Evolutionary conservation across 2,329 filamentous ascomycete genomes (phyloP).

Genomic region (Fusarium lyarnte): DNA sequence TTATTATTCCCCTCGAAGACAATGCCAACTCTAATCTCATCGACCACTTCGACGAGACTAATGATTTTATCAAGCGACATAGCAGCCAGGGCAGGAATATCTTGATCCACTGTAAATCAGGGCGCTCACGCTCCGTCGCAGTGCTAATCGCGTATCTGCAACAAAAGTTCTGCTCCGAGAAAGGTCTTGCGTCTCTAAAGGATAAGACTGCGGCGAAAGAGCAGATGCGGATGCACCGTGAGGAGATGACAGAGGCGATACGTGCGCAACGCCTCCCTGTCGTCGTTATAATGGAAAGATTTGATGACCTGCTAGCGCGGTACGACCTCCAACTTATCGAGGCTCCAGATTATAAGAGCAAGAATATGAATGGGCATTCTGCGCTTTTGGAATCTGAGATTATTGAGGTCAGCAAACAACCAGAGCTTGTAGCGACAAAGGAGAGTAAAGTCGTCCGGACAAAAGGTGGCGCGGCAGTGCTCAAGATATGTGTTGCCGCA

Average conservation of each 20-base stretch:
- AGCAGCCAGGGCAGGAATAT: background rate
- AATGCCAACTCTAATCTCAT: background rate
- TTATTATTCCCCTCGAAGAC: background rate
- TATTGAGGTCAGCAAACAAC: accelerated
- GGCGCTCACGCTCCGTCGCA: background rate
- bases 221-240: background rate
- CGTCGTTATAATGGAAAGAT: background rate
- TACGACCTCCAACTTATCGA: background rate
- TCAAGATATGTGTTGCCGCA: background rate
- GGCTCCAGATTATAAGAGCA: background rate
- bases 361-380: accelerated
- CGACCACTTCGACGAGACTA: background rate
- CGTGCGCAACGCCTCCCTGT: background rate
- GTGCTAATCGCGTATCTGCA: background rate
- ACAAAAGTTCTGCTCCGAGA: background rate
- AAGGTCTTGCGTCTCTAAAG: accelerated
- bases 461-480: background rate
- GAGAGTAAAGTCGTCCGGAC: background rate
- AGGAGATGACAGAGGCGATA: background rate
- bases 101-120: background rate
- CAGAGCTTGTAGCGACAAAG: background rate
- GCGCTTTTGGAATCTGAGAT: accelerated
- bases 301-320: background rate
- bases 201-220: background rate
- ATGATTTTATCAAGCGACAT: background rate